Evolutionary conservation across 371 early-diverging fungal species (phyloP), one percentile per base, ranked within the genome.

Genomic region (Syncephalastrum sp.): DNA sequence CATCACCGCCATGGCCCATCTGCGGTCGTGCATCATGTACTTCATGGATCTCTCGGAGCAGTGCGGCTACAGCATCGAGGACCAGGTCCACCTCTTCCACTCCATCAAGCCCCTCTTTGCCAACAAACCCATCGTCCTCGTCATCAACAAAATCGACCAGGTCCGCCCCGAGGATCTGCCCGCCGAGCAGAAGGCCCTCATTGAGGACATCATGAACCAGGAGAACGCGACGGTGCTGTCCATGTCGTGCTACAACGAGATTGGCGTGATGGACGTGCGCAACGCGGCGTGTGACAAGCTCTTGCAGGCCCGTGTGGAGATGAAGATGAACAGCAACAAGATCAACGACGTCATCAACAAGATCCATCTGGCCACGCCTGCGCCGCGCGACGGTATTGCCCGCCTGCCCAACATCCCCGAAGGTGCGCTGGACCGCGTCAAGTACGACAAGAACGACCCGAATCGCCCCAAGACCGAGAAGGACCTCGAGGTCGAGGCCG

Each of bases 1-100:
- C 53, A 97, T 99, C 65, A 99, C 99, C 13, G 99, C 99, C 33
- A 86, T 99, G 63, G 99, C 99, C 17, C 99, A 99, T 74, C 80
- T 99, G 72, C 87, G 99, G 63, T 91, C 99, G 14, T 93, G 96
- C 58, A 91, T 99, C 67, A 75, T 99, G 75, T 99, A 91, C 88
- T 99, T 99, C 74, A 91, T 99, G 70, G 99, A 99, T 79, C 74
- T 99, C 38, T 96, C 98, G 15, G 99, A 98, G 72, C 95, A 94
- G 72, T 99, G 99, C 83, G 99, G 99, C 47, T 99, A 99, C 86
- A 90, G 92, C 65, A 83, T 99, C 59, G 86, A 81, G 52, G 96
- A 95, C 59, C 99, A 99, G 77, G 74, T 91, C 66, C 84, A 82
- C 29, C 85, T 99, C 42, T 99, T 94, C 84, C 85, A 96, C 64